These are phyloP conservation scores for Fonsecaea monophora DNA, from an alignment of 2,329 filamentous ascomycete species.

Conservation along the genomic window DNA sequence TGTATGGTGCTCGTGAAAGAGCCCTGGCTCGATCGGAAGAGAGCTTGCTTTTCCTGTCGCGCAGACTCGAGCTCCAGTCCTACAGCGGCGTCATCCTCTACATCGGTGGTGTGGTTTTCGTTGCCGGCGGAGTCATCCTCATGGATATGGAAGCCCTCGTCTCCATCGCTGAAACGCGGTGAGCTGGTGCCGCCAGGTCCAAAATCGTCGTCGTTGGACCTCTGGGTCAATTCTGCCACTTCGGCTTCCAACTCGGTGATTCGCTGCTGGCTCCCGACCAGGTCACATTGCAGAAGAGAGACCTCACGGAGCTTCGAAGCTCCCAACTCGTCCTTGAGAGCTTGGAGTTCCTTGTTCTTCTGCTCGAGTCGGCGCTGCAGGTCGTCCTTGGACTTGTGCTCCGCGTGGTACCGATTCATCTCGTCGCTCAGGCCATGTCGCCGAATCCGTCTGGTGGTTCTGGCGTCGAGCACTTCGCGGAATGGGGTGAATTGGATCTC, in stretches of 20 bases:
- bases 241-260: slow-evolving; percentile 41
- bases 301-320: slow-evolving; percentile 27
- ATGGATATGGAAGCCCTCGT: slow-evolving; percentile 38
- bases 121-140: slow-evolving; percentile 36
- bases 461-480: slow-evolving; percentile 51
- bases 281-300: slow-evolving; percentile 8
- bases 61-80: slow-evolving; percentile 49
- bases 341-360: slow-evolving; percentile 44
- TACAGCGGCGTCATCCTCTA: slow-evolving; percentile 43
- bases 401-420: slow-evolving; percentile 52
- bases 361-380: slow-evolving; percentile 40
- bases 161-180: slow-evolving; percentile 23
- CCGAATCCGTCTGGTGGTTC: slow-evolving; percentile 52
- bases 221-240: slow-evolving; percentile 39
- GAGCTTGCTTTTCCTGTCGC: slow-evolving; percentile 48
- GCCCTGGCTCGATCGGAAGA: slow-evolving; percentile 48
- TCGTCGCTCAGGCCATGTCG: slow-evolving; percentile 56
- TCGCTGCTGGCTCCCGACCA: slow-evolving; percentile 32
- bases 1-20: slow-evolving; percentile 27
- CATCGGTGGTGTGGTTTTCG: slow-evolving; percentile 37
- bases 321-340: slow-evolving; percentile 42
- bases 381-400: slow-evolving; percentile 45
- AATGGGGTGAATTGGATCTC: slow-evolving; percentile 55
- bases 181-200: neutral
- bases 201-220: slow-evolving; percentile 31